phyloP scores from a whole-genome alignment of 2,329 filamentous ascomycete genomes.

The Colletotrichum abscissum region DNA sequence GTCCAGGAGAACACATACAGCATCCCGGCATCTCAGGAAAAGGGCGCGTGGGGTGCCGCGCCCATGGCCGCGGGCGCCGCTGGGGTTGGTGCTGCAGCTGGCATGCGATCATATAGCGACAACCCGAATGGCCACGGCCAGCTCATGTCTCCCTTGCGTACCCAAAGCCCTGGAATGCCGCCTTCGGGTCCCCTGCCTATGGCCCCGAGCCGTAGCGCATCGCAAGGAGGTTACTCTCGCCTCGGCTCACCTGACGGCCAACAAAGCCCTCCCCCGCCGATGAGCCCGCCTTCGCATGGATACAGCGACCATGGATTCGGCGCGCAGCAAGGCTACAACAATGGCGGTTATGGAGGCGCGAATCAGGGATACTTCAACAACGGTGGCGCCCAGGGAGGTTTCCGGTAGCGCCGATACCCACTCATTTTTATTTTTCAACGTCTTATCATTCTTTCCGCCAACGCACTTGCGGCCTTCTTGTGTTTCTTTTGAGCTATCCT shows the following conservation, averaged over 20 bases:
- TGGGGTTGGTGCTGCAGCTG: constrained; percentile 20
- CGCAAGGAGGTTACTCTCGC: constrained; percentile 28
- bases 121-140: constrained; percentile 13
- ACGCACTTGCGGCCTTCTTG: not conserved
- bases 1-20: constrained; percentile 45
- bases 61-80: constrained; percentile 37
- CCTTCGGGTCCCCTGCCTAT: constrained; percentile 32
- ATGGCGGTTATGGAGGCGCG: constrained; percentile 21
- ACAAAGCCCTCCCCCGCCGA: constrained; percentile 34
- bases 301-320: constrained; percentile 22
- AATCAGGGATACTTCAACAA: constrained; percentile 32
- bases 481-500: not conserved
- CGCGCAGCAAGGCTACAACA: constrained; percentile 21
- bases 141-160: constrained; percentile 26
- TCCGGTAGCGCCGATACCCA: constrained; percentile 5
- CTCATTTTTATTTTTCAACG: not conserved
- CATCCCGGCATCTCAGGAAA: constrained; percentile 45
- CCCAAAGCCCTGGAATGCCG: constrained; percentile 32
- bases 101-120: constrained; percentile 29
- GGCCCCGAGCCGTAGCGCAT: constrained; percentile 33
- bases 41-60: constrained; percentile 38
- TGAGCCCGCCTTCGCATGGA: constrained; percentile 30
- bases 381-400: constrained; percentile 28
- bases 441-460: not conserved
- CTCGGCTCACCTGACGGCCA: constrained; percentile 30